These are phyloP conservation scores for Chamaecyparis obtusa DNA, from an alignment of 75 land plant species.

Conservation along the genomic window DNA sequence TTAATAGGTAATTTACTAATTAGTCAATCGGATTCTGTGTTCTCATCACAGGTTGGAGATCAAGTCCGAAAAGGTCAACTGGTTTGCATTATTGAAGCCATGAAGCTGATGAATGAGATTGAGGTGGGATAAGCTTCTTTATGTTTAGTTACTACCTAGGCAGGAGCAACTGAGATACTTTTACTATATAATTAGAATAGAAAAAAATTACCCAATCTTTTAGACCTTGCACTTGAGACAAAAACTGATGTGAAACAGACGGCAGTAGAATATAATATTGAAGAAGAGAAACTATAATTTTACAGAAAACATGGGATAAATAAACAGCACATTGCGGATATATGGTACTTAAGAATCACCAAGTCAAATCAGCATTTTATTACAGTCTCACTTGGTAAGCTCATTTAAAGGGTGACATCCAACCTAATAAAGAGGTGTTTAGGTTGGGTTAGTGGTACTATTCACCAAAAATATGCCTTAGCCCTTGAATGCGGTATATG, in stretches of 20 bases:
- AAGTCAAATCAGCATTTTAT: neutral
- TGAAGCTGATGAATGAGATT: constrained; percentile 94
- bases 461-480: neutral
- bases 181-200: neutral
- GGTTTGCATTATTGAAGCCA: constrained; percentile 89
- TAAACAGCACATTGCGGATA: neutral
- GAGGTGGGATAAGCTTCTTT: constrained; percentile 46
- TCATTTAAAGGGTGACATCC: no score
- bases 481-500: neutral
- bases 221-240: neutral
- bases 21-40: constrained; percentile 5
- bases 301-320: neutral
- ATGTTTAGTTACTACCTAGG: neutral
- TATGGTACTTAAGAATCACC: neutral
- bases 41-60: constrained; percentile 67
- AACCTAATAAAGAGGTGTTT: neutral
- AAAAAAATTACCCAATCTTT: neutral
- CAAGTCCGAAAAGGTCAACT: constrained; percentile 81
- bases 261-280: neutral
- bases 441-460: neutral
- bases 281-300: no score
- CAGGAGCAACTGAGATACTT: neutral
- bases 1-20: neutral
- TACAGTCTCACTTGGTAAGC: neutral
- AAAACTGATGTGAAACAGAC: neutral